Base-by-base conservation (phyloP, 352 stramenopile species). In the Pilasporangium apinafurcum region DNA sequence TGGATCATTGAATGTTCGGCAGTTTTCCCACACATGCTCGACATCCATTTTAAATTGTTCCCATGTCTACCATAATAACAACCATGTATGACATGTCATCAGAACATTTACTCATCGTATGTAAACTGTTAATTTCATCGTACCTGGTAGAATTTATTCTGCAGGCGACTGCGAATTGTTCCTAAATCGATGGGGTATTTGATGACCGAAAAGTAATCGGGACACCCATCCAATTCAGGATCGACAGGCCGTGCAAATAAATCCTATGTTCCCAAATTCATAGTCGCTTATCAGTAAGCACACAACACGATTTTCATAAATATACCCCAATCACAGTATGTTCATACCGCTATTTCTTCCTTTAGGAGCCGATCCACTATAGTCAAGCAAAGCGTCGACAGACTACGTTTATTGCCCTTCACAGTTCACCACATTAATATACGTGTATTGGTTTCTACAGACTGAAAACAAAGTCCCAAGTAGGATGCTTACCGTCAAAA, bases 241-340 rank as follows among this genome's bases (percentile, higher is more conserved):
- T 95, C 68, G 10, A 95, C 84, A 2, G 84, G 84, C 16, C 82
- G 79, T 34, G 78, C 64, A 58, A 95, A 95, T 8, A 92, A 56
- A 39, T 90, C 67, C 77, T 92, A 48, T 17, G 27, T n/a, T n/a
- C n/a, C n/a, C n/a, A n/a, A n/a, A n/a, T n/a, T n/a, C n/a, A n/a
- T n/a, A n/a, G n/a, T n/a, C n/a, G n/a, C n/a, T n/a, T n/a, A n/a
- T n/a, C n/a, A n/a, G n/a, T n/a, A n/a, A n/a, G n/a, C 25, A 34
- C 22, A 30, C 22, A 41, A 10, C 6, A 41, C 13, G 17, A 22
- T 16, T 12, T 32, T 18, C n/a, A 32, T 5, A 7, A 44, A 18
- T 25, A 25, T 32, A 33, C 12, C 7, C 8, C 1, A 25, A 43
- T 22, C 28, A 34, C 10, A 35, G 12, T 2, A 35, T n/a, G 28